Percentiles rank a stretch among this genome's conserved stretches.
These are phyloP conservation scores for Colletotrichum sp. DNA, from an alignment of 2,329 filamentous ascomycete species.

Conservation along the genomic window DNA sequence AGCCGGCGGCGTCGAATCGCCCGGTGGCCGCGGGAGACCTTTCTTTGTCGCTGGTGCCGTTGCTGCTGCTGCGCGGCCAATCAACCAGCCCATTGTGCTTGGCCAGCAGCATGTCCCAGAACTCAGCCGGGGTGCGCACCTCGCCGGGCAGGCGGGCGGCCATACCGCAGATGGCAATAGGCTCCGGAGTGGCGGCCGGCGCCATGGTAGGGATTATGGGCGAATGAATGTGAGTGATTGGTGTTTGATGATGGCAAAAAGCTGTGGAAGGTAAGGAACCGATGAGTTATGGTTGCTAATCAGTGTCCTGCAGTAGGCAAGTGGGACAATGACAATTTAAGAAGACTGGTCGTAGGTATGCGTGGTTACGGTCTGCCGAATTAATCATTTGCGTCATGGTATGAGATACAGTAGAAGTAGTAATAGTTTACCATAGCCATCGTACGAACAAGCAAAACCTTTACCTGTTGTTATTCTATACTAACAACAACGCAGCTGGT, in stretches of 20 bases:
- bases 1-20: slow-evolving; percentile 19
- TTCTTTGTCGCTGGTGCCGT: background rate
- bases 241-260: background rate
- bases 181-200: background rate
- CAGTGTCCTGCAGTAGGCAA: background rate
- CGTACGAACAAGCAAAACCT: background rate
- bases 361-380: background rate
- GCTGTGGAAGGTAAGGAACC: background rate
- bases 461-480: background rate
- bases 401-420: background rate
- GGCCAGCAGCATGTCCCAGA: slow-evolving; percentile 34
- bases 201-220: background rate
- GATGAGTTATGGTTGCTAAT: background rate
- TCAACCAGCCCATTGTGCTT: slow-evolving; percentile 25
- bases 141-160: slow-evolving; percentile 33
- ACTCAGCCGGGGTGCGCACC: slow-evolving; percentile 24
- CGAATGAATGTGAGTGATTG: background rate
- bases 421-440: background rate
- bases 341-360: background rate
- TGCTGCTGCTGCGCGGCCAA: background rate
- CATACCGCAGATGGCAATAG: slow-evolving; percentile 35
- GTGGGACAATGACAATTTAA: background rate
- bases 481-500: background rate
- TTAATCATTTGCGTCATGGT: background rate
- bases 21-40: slow-evolving; percentile 21